phyloP scores from a whole-genome alignment of 192 early-diverging fungal species.

The Mycoemilia scoparia region DNA sequence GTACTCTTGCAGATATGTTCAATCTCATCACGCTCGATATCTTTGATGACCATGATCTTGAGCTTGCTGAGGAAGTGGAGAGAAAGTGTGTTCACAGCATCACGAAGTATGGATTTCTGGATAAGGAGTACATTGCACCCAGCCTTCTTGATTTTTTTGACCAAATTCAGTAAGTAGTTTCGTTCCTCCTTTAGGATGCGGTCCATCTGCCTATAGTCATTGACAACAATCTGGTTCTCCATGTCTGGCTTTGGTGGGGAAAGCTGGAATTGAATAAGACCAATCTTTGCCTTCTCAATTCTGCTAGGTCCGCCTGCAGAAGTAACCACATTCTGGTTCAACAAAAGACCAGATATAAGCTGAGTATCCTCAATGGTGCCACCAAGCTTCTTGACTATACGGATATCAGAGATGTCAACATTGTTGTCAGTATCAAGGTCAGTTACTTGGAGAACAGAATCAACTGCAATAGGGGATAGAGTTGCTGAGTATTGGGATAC shows the following conservation, averaged over 20 bases:
- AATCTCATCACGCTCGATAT: constrained; percentile 96
- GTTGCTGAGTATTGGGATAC: constrained; percentile 94
- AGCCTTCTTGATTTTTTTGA: constrained; percentile 97
- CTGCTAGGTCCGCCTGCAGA: constrained; percentile 81
- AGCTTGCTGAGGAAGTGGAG: constrained; percentile 95
- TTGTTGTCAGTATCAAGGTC: constrained; percentile 61
- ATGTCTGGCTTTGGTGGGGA: constrained; percentile 98
- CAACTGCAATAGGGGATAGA: constrained; percentile 92
- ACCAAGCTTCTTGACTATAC: constrained; percentile 89
- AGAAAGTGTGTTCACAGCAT: constrained; percentile 95
- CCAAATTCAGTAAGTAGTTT: constrained; percentile 89
- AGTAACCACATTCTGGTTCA: constrained; percentile 84
- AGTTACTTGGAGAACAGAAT: constrained; percentile 86
- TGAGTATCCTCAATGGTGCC: constrained; percentile 98
- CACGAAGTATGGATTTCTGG: constrained; percentile 96
- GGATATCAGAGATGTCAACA: constrained; percentile 89
- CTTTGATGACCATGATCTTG: constrained; percentile 96
- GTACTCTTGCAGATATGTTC: constrained; percentile 99
- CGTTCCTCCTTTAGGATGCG: constrained; percentile 98
- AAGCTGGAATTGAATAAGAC: constrained; percentile 95
- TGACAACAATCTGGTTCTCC: constrained; percentile 99
- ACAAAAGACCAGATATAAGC: constrained; percentile 80
- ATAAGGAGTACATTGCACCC: constrained; percentile 96
- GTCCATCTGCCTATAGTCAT: constrained; percentile 99
- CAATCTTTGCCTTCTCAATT: constrained; percentile 98